A percentile compares a stretch with the other conserved stretches of the same genome.
Evolutionary conservation across 164 flowering plant genomes (phyloP).

Genomic region (Magnolia kwangsiensis): DNA sequence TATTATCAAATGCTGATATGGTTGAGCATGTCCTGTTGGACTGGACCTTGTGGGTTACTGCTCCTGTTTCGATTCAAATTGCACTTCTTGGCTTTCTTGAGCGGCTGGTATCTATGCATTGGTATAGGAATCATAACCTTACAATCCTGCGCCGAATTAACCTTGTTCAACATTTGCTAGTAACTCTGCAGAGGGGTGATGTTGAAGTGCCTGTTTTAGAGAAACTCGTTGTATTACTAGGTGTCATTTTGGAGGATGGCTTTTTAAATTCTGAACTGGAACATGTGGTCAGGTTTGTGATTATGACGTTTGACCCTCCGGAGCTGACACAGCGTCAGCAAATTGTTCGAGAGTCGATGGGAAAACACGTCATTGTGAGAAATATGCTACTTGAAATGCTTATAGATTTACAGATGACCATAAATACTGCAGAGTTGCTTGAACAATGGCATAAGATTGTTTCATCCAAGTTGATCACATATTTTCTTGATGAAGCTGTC

Average conservation of each 20-base stretch:
- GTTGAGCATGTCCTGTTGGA: conserved; percentile 97
- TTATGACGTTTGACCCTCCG: conserved; percentile 98
- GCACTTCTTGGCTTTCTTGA: conserved; percentile 91
- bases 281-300: conserved; percentile 88
- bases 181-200: conserved; percentile 97
- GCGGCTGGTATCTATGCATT: conserved; percentile 96
- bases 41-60: conserved; percentile 97
- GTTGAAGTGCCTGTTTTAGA: conserved; percentile 97
- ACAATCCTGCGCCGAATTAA: conserved; percentile 85
- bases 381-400: conserved; percentile 98
- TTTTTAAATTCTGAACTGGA: conserved; percentile 89
- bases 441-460: conserved; percentile 99
- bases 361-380: conserved; percentile 95
- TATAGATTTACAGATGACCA: conserved; percentile 92
- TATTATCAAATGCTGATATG: conserved; percentile 95
- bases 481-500: conserved; percentile 96
- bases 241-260: conserved; percentile 95
- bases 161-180: conserved; percentile 93
- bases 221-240: conserved; percentile 87
- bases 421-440: conserved; percentile 77
- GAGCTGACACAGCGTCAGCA: conserved; percentile 49
- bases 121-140: conserved; percentile 97
- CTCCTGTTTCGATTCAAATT: conserved; percentile 85
- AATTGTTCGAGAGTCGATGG: conserved; percentile 84
- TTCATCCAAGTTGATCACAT: conserved; percentile 88